phyloP scores from a whole-genome alignment of 139 green algal genomes.

The Haematococcus lacustris region DNA sequence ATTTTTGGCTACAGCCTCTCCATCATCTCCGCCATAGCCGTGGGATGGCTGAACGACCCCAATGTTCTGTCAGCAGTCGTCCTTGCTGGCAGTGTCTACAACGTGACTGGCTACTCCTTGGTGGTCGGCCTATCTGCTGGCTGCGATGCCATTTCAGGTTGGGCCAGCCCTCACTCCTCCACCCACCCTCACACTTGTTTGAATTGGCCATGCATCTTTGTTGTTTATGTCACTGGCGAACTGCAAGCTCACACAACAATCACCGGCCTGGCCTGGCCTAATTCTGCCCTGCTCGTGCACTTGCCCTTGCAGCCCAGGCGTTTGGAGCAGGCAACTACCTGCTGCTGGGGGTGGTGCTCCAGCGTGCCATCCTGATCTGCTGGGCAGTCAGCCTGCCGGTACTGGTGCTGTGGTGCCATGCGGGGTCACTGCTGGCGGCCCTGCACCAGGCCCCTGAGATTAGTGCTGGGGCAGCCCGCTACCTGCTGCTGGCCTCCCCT shows the following conservation, averaged over 20 bases:
- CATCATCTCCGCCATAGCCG: constrained; percentile 16
- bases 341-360: constrained; percentile 41
- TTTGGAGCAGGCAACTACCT: constrained; percentile 61
- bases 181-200: background rate
- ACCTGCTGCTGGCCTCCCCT: constrained; percentile 33
- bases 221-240: no score
- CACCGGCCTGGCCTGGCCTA: no score
- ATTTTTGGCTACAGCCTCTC: constrained; percentile 18
- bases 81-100: constrained; percentile 50
- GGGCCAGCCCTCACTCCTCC: background rate
- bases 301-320: constrained; percentile 25
- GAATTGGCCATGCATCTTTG: no score
- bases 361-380: constrained; percentile 11
- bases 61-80: constrained; percentile 30
- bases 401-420: constrained; percentile 40
- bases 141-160: constrained; percentile 60
- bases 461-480: constrained; percentile 28
- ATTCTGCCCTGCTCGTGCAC: no score
- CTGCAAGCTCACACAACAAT: no score
- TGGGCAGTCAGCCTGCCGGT: constrained; percentile 33
- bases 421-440: constrained; percentile 16
- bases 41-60: constrained; percentile 4
- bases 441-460: constrained; percentile 41
- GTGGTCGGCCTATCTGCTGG: constrained; percentile 43
- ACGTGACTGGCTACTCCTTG: constrained; percentile 54